Evolutionary conservation across 768 basidiomycete genomes (phyloP), one percentile per base, ranked within the genome.

Genomic region (Suillus decipiens): DNA sequence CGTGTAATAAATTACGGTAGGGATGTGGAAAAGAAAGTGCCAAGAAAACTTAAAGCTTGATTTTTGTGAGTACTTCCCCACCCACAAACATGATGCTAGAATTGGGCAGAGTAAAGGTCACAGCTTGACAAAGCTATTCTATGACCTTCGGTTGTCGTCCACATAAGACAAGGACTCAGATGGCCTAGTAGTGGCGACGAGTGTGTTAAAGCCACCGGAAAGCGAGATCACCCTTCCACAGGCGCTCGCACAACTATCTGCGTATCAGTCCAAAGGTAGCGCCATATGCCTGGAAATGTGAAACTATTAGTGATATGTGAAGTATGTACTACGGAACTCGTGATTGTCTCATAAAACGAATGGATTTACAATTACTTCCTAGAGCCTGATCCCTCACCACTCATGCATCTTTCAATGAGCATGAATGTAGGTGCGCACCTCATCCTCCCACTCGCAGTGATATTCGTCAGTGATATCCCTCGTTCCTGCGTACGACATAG

Each of bases 291-390:
- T 48, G 14, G 28, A 19, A 53, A 53, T 33, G 19, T 53, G 11
- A 33, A 33, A n/a, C 51, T 19, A 53, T 53, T n/a, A 53, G 33
- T n/a, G 19, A 34, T 53, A 53, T n/a, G 31, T 33, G 17, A 9
- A 50, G 14, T 28, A n/a, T 53, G 31, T 53, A 53, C 51, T 53
- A 53, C 31, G 51, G 51, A 53, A 34, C 51, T 53, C 33, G 19
- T 53, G 33, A 33, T 53, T 10, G 17, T 31, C 15, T 53, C 33
- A 34, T 53, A n/a, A 34, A 53, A 53, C 33, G 19, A 53, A 53
- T 53, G 51, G 2, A 34, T 53, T n/a, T 33, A n/a, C 33, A 34
- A 28, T 53, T 7, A 53, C 2, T 11, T n/a, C 19, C 10, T n/a
- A n/a, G 11, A 34, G 28, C 9, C 19, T 9, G 33, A 53, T n/a